These are phyloP conservation scores for Aphanocladium album DNA, from an alignment of 2,329 filamentous ascomycete genomes.

Conservation along the genomic window DNA sequence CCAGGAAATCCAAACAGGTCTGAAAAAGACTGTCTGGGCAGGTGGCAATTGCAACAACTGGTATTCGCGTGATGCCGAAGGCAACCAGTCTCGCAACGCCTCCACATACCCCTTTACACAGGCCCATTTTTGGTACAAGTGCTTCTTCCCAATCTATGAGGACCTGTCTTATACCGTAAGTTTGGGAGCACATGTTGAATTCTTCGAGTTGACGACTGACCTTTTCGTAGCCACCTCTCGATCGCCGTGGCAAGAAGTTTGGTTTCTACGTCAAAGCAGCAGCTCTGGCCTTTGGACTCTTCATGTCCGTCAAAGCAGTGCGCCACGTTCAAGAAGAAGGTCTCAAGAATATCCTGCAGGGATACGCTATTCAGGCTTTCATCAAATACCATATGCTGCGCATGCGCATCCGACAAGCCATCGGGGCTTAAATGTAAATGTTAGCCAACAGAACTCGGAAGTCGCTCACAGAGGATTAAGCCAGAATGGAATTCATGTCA, in stretches of 20 bases:
- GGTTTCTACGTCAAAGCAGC: slow-evolving; percentile 4
- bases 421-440: neutral
- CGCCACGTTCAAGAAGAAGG: slow-evolving; percentile 3
- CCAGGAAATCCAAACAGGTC: slow-evolving; percentile 25
- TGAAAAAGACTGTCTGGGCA: slow-evolving; percentile 31
- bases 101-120: slow-evolving; percentile 33
- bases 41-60: slow-evolving; percentile 31
- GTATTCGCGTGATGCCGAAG: slow-evolving; percentile 27
- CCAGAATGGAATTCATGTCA: neutral
- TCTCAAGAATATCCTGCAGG: neutral
- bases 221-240: neutral
- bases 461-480: neutral
- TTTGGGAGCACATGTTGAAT: neutral
- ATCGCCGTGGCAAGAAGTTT: neutral
- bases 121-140: slow-evolving; percentile 30
- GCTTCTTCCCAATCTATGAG: slow-evolving; percentile 29
- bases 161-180: slow-evolving; percentile 31
- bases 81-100: slow-evolving; percentile 27
- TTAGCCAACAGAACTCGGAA: neutral
- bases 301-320: slow-evolving; percentile 2
- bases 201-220: neutral
- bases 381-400: slow-evolving; percentile 9
- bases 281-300: neutral
- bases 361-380: slow-evolving; percentile 7
- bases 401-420: neutral